A percentile compares a stretch with the other conserved stretches of the same genome.
phyloP scores from a whole-genome alignment of 108 stramenopile genomes.

The Cyclotella atomus region DNA sequence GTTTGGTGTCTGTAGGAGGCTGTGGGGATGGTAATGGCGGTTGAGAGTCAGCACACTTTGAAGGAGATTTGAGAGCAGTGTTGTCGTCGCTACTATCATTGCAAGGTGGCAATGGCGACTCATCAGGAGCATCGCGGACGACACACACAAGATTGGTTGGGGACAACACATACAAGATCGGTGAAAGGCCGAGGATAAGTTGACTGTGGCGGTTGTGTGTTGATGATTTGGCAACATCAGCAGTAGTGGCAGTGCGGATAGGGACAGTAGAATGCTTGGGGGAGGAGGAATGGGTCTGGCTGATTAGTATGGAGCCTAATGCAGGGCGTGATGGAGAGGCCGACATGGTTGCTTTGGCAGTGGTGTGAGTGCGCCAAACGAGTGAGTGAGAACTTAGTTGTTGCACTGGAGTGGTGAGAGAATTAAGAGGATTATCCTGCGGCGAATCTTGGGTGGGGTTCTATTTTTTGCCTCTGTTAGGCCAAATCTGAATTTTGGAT shows the following conservation, averaged over 20 bases:
- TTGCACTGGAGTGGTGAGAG: neutral
- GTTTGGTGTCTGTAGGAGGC: too few relatives aligned
- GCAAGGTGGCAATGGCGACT: too few relatives aligned
- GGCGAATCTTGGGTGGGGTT: neutral
- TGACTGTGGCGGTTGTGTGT: neutral
- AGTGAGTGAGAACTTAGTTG: neutral
- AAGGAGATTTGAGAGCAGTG: too few relatives aligned
- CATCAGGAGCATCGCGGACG: too few relatives aligned
- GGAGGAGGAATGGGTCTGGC: neutral
- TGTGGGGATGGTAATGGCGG: too few relatives aligned
- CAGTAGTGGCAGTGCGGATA: neutral
- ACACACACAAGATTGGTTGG: too few relatives aligned
- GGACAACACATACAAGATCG: too few relatives aligned
- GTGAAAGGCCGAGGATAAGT: too few relatives aligned
- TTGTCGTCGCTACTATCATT: too few relatives aligned
- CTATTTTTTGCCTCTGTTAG: neutral
- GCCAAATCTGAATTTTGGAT: neutral
- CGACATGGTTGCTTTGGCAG: neutral
- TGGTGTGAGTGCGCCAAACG: neutral
- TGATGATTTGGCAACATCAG: neutral
- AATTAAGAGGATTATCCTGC: neutral
- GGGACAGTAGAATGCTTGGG: neutral
- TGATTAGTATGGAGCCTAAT: neutral
- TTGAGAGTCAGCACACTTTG: too few relatives aligned
- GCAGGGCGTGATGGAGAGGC: neutral